These are phyloP conservation scores for Rosa persica DNA, from an alignment of 306 rosid species.

Conservation along the genomic window DNA sequence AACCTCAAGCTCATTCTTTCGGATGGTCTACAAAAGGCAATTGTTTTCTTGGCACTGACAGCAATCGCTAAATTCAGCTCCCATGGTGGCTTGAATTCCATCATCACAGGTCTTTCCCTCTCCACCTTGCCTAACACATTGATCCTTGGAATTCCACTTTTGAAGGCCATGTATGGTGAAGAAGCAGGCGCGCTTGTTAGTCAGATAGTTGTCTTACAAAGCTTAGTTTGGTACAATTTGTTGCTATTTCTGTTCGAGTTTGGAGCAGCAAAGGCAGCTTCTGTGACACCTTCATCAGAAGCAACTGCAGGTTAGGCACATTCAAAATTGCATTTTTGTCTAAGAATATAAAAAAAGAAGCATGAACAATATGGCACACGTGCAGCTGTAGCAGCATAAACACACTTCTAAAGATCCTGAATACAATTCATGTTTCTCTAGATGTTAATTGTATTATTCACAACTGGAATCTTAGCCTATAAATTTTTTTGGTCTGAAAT, in stretches of 20 bases:
- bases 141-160: constrained; percentile 83
- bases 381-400: constrained; percentile 7
- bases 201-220: constrained; percentile 83
- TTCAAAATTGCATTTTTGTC: constrained; percentile 17
- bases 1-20: constrained; percentile 65
- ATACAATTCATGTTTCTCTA: constrained; percentile 16
- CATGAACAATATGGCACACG: not conserved
- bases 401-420: constrained; percentile 38
- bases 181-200: constrained; percentile 58
- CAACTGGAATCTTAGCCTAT: not conserved
- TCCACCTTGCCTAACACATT: constrained; percentile 92
- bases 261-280: constrained; percentile 58
- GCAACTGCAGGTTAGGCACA: constrained; percentile 48
- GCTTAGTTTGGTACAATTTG: constrained; percentile 84
- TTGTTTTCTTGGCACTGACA: constrained; percentile 48
- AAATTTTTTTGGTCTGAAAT: not conserved
- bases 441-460: not conserved
- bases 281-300: constrained; percentile 56
- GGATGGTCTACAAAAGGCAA: constrained; percentile 64
- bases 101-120: constrained; percentile 78
- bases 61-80: constrained; percentile 51
- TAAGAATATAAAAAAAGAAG: constrained; percentile 13
- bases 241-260: constrained; percentile 78
- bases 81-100: constrained; percentile 59
- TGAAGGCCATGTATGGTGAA: constrained; percentile 83